These are phyloP conservation scores for Sinapis alba DNA, from an alignment of 441 rosid species.

Conservation along the genomic window DNA sequence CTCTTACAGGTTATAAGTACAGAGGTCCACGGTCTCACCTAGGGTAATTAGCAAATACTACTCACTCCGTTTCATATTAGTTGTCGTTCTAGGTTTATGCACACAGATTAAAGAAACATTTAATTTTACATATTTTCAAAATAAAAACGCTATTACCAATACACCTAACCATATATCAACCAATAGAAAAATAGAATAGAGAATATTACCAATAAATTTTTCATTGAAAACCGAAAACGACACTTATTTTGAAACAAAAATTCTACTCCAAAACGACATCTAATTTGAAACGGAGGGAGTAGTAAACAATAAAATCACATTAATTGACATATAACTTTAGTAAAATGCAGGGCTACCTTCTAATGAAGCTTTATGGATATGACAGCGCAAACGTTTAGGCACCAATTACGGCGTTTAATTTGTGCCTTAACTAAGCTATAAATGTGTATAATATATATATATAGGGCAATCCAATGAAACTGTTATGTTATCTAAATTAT, in stretches of 20 bases:
- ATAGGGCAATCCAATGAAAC: neutral
- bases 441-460: neutral
- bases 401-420: slow-evolving; percentile 26
- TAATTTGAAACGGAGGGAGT: no score
- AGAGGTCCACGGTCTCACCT: slow-evolving; percentile 21
- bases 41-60: slow-evolving; percentile 7
- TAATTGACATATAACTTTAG: slow-evolving; percentile 1
- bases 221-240: no score
- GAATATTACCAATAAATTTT: no score
- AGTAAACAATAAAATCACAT: neutral
- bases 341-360: slow-evolving; percentile 3
- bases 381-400: slow-evolving; percentile 26
- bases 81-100: no score
- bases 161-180: no score
- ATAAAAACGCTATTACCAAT: no score
- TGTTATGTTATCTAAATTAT: neutral
- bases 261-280: no score
- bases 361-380: slow-evolving; percentile 21
- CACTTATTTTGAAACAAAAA: no score
- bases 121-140: no score
- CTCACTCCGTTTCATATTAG: no score
- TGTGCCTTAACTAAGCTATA: slow-evolving; percentile 15
- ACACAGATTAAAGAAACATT: no score
- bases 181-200: no score
- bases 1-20: neutral